Evolutionary conservation across 2,329 filamentous ascomycete species (phyloP), one percentile per base, ranked within the genome.

Genomic region (Monilinia fructigena): DNA sequence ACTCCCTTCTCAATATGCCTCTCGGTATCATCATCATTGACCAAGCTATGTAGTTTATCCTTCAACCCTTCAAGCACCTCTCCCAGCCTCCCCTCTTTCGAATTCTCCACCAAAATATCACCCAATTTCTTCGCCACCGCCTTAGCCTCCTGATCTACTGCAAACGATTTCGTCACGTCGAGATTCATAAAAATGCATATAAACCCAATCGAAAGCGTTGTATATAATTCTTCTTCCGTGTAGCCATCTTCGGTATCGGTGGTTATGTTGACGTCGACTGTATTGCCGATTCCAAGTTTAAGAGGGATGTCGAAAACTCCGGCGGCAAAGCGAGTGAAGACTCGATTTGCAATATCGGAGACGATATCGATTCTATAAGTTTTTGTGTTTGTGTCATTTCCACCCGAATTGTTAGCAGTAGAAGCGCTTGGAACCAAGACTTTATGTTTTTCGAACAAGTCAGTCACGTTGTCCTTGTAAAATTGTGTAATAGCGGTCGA

Each of bases 401-500:
- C 35, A 18, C 42, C 54, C 6, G 48, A 6, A 14, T 26, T 38
- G 2, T 40, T 63, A 3, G 80, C 83, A 42, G 93, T 81, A 65
- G 81, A 82, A 76, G 85, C 89, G 2, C 16, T 63, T 2, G 80
- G 83, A 48, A 93, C 81, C 66, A 81, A 82, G 76, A 86, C 89
- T 54, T 84, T 85, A 75, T 91, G 90, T 48, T 87, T 81, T 0
- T 78, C 74, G 26, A 95, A 80, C 1, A 93, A 80, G 47, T 82
- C 78, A 10, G 53, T 20, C 8, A 53, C 26, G 40, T 55, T 64
- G 10, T 42, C 52, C 14, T 38, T 56, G 14, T 48, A 64, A 26
- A 64, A 64, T 20, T 62, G 31, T 7, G n/a, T 40, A 16, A 62
- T 42, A 18, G 59, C 10, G 16, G 59, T 42, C 40, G 18, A 18